Evolutionary conservation across 2,329 filamentous ascomycete species (phyloP), one percentile per base, ranked within the genome.

Genomic region (Aschersonia sp.): DNA sequence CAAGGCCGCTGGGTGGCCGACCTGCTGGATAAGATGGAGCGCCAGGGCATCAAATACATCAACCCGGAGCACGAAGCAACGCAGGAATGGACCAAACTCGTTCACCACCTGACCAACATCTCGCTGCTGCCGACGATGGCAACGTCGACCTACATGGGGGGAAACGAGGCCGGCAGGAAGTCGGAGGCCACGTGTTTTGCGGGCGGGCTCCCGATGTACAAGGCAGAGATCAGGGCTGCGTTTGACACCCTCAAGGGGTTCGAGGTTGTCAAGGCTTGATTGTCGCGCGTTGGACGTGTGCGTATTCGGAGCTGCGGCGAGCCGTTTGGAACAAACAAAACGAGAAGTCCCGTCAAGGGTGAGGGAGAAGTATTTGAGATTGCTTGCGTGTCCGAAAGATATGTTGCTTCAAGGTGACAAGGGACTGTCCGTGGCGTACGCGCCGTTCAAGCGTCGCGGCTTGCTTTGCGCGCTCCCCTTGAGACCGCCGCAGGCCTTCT

Each of bases 1-100:
- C 77, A 82, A 53, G 77, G 74, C 2, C 63, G 73, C 0, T 80
- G 74, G 74, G 72, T 80, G 48, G 63, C 65, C 12, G 69, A 74
- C 44, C 58, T 59, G 43, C 73, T 81, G 47, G 59, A 65, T 38
- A 67, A 74, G 56, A 71, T 78, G 52, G 54, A 42, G 40, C 40
- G 40, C 5, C 40, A 20, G 9, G 56, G 59, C 1, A 63, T 77
- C 56, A 70, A 68, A 53, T 72, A 70, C 47, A 69, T 80, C 48
- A 68, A 79, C 50, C 65, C 74, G 0, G 70, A 65, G 40, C 40
- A 51, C 0, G 69, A 73, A 41, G 69, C 70, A 0, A 64, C 70
- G 5, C 56, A 67, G 4, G 55, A 61, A 4, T 81, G 74, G 73
- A 76, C 72, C 55, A 56, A 70, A 43, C 57, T 62, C 7, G 65